Base-by-base conservation (phyloP, 2,329 filamentous ascomycete genomes). In the Penicillium sp. region DNA sequence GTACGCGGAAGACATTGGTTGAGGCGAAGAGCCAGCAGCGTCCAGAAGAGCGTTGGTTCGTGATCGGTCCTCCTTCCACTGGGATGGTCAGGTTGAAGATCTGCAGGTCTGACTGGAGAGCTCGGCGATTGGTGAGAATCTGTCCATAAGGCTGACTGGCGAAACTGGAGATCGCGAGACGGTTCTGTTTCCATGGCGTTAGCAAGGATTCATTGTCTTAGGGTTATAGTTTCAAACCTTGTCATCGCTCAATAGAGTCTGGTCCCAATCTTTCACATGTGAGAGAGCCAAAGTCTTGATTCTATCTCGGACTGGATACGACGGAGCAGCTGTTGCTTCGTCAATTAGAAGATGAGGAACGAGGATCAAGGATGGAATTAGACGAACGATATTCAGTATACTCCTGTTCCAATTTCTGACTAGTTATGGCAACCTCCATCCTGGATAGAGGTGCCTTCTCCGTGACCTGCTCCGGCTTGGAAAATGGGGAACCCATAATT, bases 21-120 rank as follows among this genome's bases (percentile, higher is more conserved):
- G 89, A 85, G 1, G 92, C 92, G 65, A 96, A 96, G 59, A 96
- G 84, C 92, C 92, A 96, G 79, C 92, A 96, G 60, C 92, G 82
- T 7, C 91, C 92, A 2, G 88, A 92, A 7, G 84, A 84, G 31
- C 87, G 82, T 76, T 96, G 91, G 72, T 95, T 92, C 0, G 92
- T 95, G 59, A 96, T 87, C 0, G 92, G 92, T 0, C 81, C 82
- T 47, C 91, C 92, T 72, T 96, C 91, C 52, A 89, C 81, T 0
- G 90, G 89, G 57, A 96, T 92, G 71, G 85, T 86, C 71, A 92
- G 76, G 69, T 92, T 95, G 85, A 92, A 96, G 58, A 89, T 82
- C 53, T 96, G 91, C 52, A 85, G 87, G 69, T 94, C 88, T 40
- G 82, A 75, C 56, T 90, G 83, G 52, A 83, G 76, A 26, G 87